These are phyloP conservation scores for Rhizoclosmatium globosum DNA, from an alignment of 192 early-diverging fungal species.

Conservation along the genomic window DNA sequence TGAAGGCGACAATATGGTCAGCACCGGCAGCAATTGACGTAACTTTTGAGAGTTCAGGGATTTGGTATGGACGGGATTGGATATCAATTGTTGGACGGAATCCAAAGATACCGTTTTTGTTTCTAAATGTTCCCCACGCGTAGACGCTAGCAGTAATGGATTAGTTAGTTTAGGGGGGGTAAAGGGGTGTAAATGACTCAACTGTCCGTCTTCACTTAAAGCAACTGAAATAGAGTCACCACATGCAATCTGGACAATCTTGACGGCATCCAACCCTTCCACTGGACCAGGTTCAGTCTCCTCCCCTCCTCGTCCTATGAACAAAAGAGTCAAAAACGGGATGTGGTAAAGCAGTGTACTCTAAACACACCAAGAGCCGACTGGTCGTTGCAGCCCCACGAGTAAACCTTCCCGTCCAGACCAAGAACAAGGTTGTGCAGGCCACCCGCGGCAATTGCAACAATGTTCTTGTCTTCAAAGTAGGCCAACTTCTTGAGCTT, in stretches of 20 bases:
- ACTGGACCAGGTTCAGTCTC: slow-evolving; percentile 75
- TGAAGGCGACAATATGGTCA: slow-evolving; percentile 85
- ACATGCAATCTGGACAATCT: slow-evolving; percentile 80
- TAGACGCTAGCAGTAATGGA: slow-evolving; percentile 64
- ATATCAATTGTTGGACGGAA: slow-evolving; percentile 72
- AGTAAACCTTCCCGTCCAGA: slow-evolving; percentile 81
- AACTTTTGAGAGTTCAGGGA: slow-evolving; percentile 70
- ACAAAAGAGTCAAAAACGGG: slow-evolving; percentile 30
- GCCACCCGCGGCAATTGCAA: slow-evolving; percentile 84
- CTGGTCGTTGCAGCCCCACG: slow-evolving; percentile 98
- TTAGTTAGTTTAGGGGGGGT: slow-evolving; percentile 19
- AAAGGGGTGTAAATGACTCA: not conserved
- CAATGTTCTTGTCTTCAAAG: slow-evolving; percentile 77
- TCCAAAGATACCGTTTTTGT: slow-evolving; percentile 82
- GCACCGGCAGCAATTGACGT: slow-evolving; percentile 82
- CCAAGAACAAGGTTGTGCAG: slow-evolving; percentile 86
- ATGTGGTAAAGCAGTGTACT: not conserved
- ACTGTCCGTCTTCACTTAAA: slow-evolving; percentile 76
- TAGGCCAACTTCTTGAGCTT: slow-evolving; percentile 71
- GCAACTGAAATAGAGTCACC: slow-evolving; percentile 87
- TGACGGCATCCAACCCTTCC: slow-evolving; percentile 76
- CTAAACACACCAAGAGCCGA: slow-evolving; percentile 73
- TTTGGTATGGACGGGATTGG: slow-evolving; percentile 66
- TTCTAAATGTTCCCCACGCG: slow-evolving; percentile 89
- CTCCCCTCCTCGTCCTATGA: slow-evolving; percentile 57